These are phyloP conservation scores for Scheffersomyces insectosa DNA, from an alignment of 1,139 yeast genomes.

Conservation along the genomic window DNA sequence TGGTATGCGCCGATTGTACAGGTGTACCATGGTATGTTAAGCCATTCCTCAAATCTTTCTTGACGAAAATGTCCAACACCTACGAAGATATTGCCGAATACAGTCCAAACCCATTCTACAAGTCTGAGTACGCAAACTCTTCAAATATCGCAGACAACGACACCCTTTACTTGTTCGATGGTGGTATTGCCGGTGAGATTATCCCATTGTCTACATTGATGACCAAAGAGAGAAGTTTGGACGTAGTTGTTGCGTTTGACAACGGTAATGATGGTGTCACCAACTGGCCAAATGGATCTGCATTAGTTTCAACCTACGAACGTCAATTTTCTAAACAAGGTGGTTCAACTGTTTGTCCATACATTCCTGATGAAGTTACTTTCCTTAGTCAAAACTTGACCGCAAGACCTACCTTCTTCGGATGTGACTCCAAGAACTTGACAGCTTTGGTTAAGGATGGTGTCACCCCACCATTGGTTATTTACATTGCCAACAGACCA, in stretches of 20 bases:
- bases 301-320: conserved; percentile 52
- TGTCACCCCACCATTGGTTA: conserved; percentile 65
- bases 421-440: conserved; percentile 73
- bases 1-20: conserved; percentile 49
- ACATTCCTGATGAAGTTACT: conserved; percentile 75
- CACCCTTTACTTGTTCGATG: conserved; percentile 41
- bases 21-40: conserved; percentile 52
- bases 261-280: conserved; percentile 39
- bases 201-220: conserved; percentile 38
- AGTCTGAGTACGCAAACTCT: conserved; percentile 40
- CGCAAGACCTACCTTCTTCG: conserved; percentile 77
- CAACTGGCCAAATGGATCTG: conserved; percentile 44
- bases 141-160: conserved; percentile 28
- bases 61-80: conserved; percentile 44
- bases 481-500: conserved; percentile 79
- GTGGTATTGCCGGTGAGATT: conserved; percentile 42
- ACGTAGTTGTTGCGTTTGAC: conserved; percentile 40
- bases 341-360: conserved; percentile 71
- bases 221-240: conserved; percentile 37
- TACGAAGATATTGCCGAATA: conserved; percentile 41
- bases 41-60: conserved; percentile 44
- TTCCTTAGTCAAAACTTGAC: conserved; percentile 57
- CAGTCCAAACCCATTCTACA: conserved; percentile 52
- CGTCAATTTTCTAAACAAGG: conserved; percentile 70
- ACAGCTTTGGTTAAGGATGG: conserved; percentile 39